Percentiles rank a stretch among this genome's conserved stretches.
These are phyloP conservation scores for Moniliella sp. DNA, from an alignment of 1,284 basidiomycete species.

Conservation along the genomic window DNA sequence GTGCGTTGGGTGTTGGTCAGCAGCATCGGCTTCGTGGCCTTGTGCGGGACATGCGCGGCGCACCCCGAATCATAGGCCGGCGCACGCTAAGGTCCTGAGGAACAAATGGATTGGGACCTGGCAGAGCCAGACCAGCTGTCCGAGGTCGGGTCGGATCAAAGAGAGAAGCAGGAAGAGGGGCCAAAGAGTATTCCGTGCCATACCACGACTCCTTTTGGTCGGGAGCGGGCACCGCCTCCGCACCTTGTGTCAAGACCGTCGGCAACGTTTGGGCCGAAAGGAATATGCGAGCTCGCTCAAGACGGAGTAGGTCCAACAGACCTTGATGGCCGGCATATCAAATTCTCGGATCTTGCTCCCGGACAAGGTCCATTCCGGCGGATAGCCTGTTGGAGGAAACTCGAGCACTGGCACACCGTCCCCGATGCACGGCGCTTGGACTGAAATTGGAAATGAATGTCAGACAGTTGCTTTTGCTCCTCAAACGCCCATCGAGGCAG, in stretches of 20 bases:
- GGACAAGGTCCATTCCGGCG: conserved; percentile 56
- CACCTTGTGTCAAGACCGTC: no score
- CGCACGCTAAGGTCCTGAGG: conserved; percentile 18
- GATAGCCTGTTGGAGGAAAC: conserved; percentile 57
- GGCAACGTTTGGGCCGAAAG: conserved; percentile 47
- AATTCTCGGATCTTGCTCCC: conserved; percentile 60
- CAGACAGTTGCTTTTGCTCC: conserved; percentile 54
- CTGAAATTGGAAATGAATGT: conserved; percentile 63
- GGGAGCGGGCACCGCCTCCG: conserved; percentile 13
- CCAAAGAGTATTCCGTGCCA: conserved; percentile 29
- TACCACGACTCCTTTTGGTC: conserved; percentile 29
- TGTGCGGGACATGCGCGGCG: conserved; percentile 2
- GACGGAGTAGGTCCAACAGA: conserved; percentile 45
- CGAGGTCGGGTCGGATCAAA: background rate
- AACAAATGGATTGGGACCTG: conserved; percentile 27
- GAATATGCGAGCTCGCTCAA: conserved; percentile 48
- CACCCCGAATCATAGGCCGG: no score
- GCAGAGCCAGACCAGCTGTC: conserved; percentile 18
- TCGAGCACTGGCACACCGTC: conserved; percentile 61
- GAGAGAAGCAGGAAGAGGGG: conserved; percentile 9
- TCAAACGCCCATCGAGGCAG: conserved; percentile 55
- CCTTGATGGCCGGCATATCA: conserved; percentile 47
- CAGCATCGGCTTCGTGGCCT: conserved; percentile 18
- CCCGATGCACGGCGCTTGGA: conserved; percentile 63
- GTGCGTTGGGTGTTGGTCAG: conserved; percentile 14